Conservation (phyloP, 768 basidiomycete species). For the Hortiboletus flavorubellus region DNA sequence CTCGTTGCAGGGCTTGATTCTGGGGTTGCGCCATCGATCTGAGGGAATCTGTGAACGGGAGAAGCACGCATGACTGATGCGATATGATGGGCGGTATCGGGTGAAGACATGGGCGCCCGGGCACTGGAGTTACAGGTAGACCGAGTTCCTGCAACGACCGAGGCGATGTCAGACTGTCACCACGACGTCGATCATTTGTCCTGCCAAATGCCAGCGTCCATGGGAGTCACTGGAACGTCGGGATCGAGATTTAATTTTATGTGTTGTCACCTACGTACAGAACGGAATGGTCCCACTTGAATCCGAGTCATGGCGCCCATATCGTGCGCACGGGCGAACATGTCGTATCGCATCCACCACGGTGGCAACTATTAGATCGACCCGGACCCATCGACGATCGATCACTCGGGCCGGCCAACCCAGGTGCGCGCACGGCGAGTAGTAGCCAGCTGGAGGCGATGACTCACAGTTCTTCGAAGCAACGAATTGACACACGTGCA, state of each 20-base stretch:
- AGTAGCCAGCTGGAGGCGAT: background rate
- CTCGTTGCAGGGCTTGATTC: background rate
- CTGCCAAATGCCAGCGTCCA: background rate
- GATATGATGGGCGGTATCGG: constrained; percentile 1
- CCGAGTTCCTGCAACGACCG: background rate
- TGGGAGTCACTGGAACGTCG: background rate
- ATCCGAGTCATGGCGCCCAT: background rate
- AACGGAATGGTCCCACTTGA: background rate
- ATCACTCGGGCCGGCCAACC: background rate
- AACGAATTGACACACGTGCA: constrained; percentile 16
- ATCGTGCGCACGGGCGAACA: background rate
- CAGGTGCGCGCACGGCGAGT: background rate
- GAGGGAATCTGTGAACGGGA: constrained; percentile 1
- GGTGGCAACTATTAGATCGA: background rate
- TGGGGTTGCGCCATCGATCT: background rate
- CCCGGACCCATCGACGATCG: constrained; percentile 1
- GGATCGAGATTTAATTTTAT: constrained; percentile 1
- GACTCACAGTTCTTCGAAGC: constrained; percentile 1
- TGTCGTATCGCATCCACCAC: background rate
- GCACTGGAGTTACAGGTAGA: background rate
- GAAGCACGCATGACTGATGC: background rate
- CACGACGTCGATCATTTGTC: background rate
- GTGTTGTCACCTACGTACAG: background rate
- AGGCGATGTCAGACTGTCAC: constrained; percentile 5
- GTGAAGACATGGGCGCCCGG: background rate